Evolutionary conservation across 768 basidiomycete species (phyloP).

Genomic region (Suillus subaureus): DNA sequence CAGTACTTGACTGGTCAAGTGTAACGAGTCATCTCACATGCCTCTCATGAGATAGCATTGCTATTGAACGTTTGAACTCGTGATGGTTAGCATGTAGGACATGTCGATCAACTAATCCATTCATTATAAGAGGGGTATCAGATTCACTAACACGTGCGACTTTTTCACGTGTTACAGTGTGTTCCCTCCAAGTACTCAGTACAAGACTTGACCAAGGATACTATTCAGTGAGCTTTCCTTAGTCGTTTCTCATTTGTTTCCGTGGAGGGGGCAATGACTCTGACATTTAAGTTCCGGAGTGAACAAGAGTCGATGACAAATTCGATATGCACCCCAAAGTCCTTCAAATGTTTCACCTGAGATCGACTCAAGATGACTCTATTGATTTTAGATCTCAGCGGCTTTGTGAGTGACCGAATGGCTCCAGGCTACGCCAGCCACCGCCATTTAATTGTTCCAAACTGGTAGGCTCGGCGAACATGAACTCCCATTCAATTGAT

Average conservation of each 20-base stretch:
- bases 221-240: neutral
- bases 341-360: neutral
- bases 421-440: constrained; percentile 2
- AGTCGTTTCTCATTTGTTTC: neutral
- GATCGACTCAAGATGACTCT: neutral
- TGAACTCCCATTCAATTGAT: neutral
- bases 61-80: neutral
- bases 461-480: constrained; percentile 1
- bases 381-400: constrained; percentile 8
- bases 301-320: neutral
- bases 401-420: neutral
- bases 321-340: neutral
- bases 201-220: neutral
- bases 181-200: neutral
- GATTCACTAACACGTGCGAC: neutral
- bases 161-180: neutral
- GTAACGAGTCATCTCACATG: neutral
- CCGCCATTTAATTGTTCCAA: neutral
- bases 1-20: too few species aligned
- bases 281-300: neutral
- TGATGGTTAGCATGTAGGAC: neutral
- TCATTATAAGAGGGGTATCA: neutral
- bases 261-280: neutral
- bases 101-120: neutral
- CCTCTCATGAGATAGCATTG: neutral